Base-by-base conservation (phyloP, 2,329 filamentous ascomycete genomes). In the Tolypocladium tundrense region DNA sequence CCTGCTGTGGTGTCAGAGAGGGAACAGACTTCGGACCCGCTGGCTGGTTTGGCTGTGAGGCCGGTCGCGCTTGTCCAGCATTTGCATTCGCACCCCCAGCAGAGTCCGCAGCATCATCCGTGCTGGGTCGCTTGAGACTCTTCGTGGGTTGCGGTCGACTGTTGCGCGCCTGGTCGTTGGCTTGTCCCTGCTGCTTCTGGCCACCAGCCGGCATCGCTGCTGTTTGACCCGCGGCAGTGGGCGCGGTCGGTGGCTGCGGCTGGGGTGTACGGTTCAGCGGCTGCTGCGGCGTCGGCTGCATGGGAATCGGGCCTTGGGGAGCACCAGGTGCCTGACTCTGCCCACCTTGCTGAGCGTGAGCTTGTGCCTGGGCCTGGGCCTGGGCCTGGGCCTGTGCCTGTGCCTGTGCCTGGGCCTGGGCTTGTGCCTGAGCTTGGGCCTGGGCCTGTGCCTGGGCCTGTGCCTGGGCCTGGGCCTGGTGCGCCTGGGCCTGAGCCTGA, bases 261-360 rank as follows among this genome's bases (percentile, higher is more conserved):
- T 79, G 75, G 53, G 73, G 63, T 8, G 66, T 60, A 56, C 70
- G 69, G 52, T 61, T 67, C 65, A 62, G 65, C 61, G 84, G 82
- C 74, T 80, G 82, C 52, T 81, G 80, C 59, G 82, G 82, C 10
- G 75, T 78, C 58, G 80, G 79, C 58, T 82, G 81, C n/a, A 81
- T 71, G 59, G 81, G 78, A 61, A 81, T 80, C 57, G 80, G 80
- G 3, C 74, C 74, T 61, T 77, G 79, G 54, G 78, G 78, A 14
- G 35, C 14, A 3, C 71, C 68, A 35, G 77, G 8, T 67, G 79
- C 74, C 31, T 75, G 74, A 33, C 69, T 71, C 59, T 74, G 69
- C 5, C 67, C 68, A 41, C 69, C 68, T 50, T 71, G 69, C 55
- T 72, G 73, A 5, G 67, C 72, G 45, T 75, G 72, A 5, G 69